Base-by-base conservation (phyloP, 257 asterid genomes). In the Apocynum venetum region DNA sequence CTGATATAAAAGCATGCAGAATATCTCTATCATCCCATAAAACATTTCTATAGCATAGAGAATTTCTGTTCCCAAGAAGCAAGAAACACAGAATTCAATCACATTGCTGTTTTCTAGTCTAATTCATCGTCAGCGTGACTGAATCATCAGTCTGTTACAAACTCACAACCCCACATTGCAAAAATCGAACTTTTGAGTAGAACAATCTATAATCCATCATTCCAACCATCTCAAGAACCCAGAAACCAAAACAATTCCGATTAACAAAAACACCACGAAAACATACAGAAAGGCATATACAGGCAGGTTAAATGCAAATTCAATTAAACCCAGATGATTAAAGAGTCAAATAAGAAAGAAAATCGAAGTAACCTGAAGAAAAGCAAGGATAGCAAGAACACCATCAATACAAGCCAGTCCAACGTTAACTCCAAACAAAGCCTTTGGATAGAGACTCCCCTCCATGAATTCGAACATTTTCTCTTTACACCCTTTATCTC, bases 331-430 rank as follows among this genome's bases (percentile, higher is more conserved):
- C 77, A 14, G 49, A 38, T 57, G 48, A 49, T 53, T n/a, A 38
- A 52, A 48, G 31, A 68, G 38, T 63, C 17, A 40, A 12, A 52
- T 17, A 59, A 57, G 74, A 41, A 43, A 17, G 61, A 57, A 49
- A 63, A 13, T 51, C 53, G 20, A 11, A 74, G 13, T 7, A 1
- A 89, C 97, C 97, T 89, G 94, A 82, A 81, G 86, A 55, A 93
- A 84, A 79, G 97, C 91, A 65, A 93, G 65, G 78, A 86, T 41
- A n/a, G 96, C 92, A 88, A 93, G 87, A 41, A 89, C 56, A 38
- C 89, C 93, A 85, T 89, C 92, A 79, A 88, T 86, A 77, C 40
- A 85, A 82, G 96, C 97, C 69, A 93, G 87, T 8, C 83, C 92
- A 66, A 85, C 84, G 83, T 85, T 82, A 82, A 88, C 97, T 72